Evolutionary conservation across 352 stramenopile genomes (phyloP), one percentile per base, ranked within the genome.

Genomic region (Pythium aphanidermatum): DNA sequence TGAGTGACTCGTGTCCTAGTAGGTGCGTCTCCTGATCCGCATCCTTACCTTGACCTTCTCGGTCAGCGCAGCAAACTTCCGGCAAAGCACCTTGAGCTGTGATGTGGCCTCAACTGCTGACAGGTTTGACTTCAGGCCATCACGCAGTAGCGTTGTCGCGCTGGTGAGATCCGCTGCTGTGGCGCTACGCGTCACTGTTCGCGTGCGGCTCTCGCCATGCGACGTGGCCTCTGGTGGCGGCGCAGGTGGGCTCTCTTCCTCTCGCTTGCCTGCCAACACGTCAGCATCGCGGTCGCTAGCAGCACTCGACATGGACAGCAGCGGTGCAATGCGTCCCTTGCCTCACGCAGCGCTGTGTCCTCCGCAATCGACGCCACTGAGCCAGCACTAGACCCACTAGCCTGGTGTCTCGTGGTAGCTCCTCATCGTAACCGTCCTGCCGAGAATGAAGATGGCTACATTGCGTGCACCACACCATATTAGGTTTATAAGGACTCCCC

Each of bases 21-120:
- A n/a, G n/a, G n/a, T n/a, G n/a, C n/a, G n/a, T n/a, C n/a, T n/a
- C n/a, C n/a, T n/a, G n/a, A n/a, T n/a, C n/a, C n/a, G n/a, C n/a
- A 24, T 14, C 29, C 39, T 1, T 43, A 86, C 77, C 63, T 92
- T 90, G 38, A 93, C 78, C 80, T 89, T 93, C 17, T 93, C 75
- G 0, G 70, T 83, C 14, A 91, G 65, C 5, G 77, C 70, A 2
- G 81, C 81, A 46, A 93, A 93, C 49, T 93, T 93, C 24, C 79
- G 74, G 30, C 81, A 93, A 4, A 93, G 52, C 23, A 91, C 74
- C 33, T 83, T 82, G 27, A 93, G 55, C 24, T 93, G 81, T 13
- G 78, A 65, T 3, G 75, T 91, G 8, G 78, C 81, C 49, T 90
- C 72, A 0, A 71, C 62, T 7, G 70, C 59, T 24, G 74, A 85